Base-by-base conservation (phyloP, 1,284 basidiomycete species). In the Ustilago lituana region DNA sequence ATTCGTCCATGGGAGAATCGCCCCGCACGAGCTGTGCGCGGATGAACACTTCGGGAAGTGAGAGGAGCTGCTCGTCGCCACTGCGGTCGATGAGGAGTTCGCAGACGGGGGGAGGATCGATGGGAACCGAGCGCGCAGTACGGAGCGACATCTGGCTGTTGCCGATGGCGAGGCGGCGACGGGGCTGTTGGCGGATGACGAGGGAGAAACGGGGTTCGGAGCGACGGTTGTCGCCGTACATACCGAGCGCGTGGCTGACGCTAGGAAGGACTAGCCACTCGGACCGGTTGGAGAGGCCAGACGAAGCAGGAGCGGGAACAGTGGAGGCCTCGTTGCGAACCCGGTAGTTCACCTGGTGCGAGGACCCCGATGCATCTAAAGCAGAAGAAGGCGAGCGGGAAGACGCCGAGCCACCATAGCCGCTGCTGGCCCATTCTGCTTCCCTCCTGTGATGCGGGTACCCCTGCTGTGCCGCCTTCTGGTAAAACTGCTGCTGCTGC, bases 71-170 rank as follows among this genome's bases (percentile, higher is more conserved):
- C 43, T 71, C 68, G 37, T 71, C 68, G 5, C 62, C 68, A 19
- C 31, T 43, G 17, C 55, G 53, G 45, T 71, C 53, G 46, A 71
- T 56, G 32, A 71, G 62, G n/a, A 71, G 46, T 37, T 71, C 68
- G 58, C 68, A 71, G 19, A 66, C 68, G 26, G 68, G 68, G 2
- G 68, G 68, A 1, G 68, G 68, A 31, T 71, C 68, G 37, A 71
- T 56, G 27, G 68, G 68, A 4, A 71, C 41, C 7, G 68, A 71
- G 0, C 68, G 58, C 6, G 68, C 68, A 2, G 58, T 62, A 17
- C 68, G 62, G 0, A 71, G 45, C 15, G 62, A 65, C 62, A 71
- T 71, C 46, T 71, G 68, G 17, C 68, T 71, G 58, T 65, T 71
- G 20, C 68, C 62, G 33, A 71, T 62, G 0, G 68, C 62, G 0